Conservation (phyloP, 73 alveolate species). For the Tetrahymena malaccensis region DNA sequence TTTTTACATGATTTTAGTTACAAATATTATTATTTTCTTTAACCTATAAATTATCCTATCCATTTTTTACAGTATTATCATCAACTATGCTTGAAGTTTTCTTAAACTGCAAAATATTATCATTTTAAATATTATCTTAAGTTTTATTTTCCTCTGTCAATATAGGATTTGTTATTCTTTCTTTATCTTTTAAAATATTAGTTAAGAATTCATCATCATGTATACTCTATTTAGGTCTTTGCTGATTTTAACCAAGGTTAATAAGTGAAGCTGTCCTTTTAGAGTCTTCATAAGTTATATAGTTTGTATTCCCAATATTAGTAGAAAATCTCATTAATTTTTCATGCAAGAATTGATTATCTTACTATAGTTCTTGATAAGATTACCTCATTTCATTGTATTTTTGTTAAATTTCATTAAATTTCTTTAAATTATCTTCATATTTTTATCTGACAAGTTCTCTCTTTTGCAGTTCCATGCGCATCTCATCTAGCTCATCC, state of each 20-base stretch:
- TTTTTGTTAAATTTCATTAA: background rate
- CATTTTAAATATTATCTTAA: background rate
- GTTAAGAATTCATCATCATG: background rate
- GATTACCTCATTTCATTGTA: background rate
- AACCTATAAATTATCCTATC: background rate
- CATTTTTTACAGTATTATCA: background rate
- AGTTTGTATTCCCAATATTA: background rate
- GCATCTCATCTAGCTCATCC: background rate
- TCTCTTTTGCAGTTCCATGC: background rate
- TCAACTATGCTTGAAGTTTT: background rate
- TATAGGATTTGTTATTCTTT: background rate
- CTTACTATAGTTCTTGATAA: background rate
- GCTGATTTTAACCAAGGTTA: background rate
- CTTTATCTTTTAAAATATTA: background rate
- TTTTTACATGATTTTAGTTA: background rate
- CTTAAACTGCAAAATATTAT: background rate
- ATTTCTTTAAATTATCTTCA: background rate
- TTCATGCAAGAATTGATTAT: background rate
- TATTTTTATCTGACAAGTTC: background rate
- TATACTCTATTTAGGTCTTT: background rate
- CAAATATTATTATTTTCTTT: background rate
- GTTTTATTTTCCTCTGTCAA: background rate
- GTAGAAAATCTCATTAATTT: background rate
- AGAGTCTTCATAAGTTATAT: background rate
- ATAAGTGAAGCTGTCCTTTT: background rate